Conservation (phyloP, 2,329 filamentous ascomycete genomes). For the Fusarium graminum region DNA sequence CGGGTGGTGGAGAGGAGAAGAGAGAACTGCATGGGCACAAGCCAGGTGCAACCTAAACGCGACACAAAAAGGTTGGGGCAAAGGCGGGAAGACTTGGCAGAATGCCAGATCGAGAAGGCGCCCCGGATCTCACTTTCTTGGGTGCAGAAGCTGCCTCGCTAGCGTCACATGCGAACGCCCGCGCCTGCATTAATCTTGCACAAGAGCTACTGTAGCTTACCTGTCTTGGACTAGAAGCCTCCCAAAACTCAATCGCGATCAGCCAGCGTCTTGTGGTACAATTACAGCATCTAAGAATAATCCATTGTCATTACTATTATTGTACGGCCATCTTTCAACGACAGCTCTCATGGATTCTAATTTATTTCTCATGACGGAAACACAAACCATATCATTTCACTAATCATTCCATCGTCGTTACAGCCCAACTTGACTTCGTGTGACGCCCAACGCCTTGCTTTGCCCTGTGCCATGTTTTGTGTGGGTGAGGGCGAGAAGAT, state of each 20-base stretch:
- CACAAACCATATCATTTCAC: conserved; percentile 23
- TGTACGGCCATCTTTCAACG: conserved; percentile 14
- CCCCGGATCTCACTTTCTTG: conserved; percentile 30
- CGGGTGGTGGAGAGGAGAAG: conserved; percentile 47
- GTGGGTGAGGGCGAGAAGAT: conserved; percentile 20
- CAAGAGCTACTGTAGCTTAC: conserved; percentile 12
- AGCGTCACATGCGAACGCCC: conserved; percentile 44
- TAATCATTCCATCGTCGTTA: conserved; percentile 23
- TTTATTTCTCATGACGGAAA: conserved; percentile 17
- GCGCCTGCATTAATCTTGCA: conserved; percentile 37
- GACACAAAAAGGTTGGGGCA: conserved; percentile 48
- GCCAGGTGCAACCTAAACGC: conserved; percentile 37
- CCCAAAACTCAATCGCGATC: conserved; percentile 8
- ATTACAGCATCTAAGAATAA: not conserved
- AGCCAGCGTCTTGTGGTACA: not conserved
- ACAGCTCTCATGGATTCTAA: conserved; percentile 13
- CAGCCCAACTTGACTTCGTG: conserved; percentile 35
- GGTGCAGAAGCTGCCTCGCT: conserved; percentile 29
- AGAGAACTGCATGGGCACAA: conserved; percentile 39
- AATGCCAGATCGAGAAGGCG: conserved; percentile 46
- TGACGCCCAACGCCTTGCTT: conserved; percentile 46
- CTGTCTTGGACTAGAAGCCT: conserved; percentile 9
- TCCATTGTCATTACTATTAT: conserved; percentile 35
- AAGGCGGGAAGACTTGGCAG: conserved; percentile 49
- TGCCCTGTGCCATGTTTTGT: conserved; percentile 35